Percentiles rank a stretch among this genome's conserved stretches.
Evolutionary conservation across 2,329 filamentous ascomycete genomes (phyloP).

Genomic region (Penicillium sp.): DNA sequence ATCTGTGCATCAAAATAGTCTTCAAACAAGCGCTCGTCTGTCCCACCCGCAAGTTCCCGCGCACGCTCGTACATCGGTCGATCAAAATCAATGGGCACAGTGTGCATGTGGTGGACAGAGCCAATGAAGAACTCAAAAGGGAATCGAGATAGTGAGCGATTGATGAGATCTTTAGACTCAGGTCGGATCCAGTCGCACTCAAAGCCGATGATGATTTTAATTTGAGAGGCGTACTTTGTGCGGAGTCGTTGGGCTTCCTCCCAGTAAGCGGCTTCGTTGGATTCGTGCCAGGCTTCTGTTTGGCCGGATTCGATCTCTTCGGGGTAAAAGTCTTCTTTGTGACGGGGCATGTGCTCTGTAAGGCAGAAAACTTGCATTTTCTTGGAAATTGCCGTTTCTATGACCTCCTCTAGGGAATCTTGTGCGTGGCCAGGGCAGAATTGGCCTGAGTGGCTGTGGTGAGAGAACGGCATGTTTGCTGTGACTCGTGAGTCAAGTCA

Average conservation of each 20-base stretch:
- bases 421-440: conserved; percentile 92
- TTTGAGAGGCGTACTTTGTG: conserved; percentile 65
- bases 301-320: conserved; percentile 62
- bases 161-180: conserved; percentile 62
- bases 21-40: conserved; percentile 73
- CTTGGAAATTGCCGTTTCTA: conserved; percentile 73
- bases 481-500: neutral
- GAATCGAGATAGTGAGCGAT: conserved; percentile 59
- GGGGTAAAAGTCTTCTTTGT: conserved; percentile 79
- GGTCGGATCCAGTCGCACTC: conserved; percentile 90
- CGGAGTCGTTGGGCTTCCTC: conserved; percentile 73
- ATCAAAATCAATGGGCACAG: conserved; percentile 88
- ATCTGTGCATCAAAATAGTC: conserved; percentile 87
- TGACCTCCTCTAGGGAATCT: conserved; percentile 78
- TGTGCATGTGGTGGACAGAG: conserved; percentile 85
- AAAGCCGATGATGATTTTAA: conserved; percentile 84
- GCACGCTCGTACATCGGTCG: conserved; percentile 64
- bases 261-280: conserved; percentile 65
- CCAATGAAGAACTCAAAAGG: conserved; percentile 87
- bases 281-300: conserved; percentile 40
- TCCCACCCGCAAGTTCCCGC: conserved; percentile 56
- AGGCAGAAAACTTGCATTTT: conserved; percentile 82
- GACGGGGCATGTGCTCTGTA: conserved; percentile 93
- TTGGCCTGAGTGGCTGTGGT: conserved; percentile 96
- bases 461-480: conserved; percentile 81